These are phyloP conservation scores for Lotmaria passim DNA, from an alignment of 208 protist genomes.

Conservation along the genomic window DNA sequence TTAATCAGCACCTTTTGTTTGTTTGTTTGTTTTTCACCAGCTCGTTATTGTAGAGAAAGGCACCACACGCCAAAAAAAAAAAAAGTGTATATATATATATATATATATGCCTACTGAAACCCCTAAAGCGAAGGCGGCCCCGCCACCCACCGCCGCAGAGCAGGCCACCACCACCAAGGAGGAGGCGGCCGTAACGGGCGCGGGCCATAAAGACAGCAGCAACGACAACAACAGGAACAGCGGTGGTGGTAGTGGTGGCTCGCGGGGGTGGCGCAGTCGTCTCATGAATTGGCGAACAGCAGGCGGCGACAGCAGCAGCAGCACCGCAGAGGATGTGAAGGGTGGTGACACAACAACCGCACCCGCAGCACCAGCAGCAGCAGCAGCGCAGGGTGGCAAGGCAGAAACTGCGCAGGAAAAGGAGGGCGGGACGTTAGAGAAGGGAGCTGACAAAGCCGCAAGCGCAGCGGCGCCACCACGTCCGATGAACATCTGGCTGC, in stretches of 20 bases:
- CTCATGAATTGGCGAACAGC: conserved; percentile 25
- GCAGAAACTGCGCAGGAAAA: neutral
- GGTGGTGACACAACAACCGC: neutral
- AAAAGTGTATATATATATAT: neutral
- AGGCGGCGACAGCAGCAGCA: neutral
- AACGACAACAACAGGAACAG: neutral
- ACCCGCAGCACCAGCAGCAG: no score
- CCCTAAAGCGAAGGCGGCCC: neutral
- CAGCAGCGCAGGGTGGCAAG: neutral
- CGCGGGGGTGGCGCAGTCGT: conserved; percentile 15
- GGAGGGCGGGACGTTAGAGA: neutral
- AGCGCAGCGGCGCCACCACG: neutral
- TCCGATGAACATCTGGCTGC: conserved; percentile 36
- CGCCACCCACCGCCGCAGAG: neutral
- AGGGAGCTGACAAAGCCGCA: neutral
- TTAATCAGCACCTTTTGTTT: no score
- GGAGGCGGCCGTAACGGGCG: neutral
- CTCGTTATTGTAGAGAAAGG: neutral
- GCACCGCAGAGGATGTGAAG: neutral
- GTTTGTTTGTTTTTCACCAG: no score
- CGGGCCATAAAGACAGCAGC: neutral
- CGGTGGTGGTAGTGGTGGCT: conserved; percentile 3
- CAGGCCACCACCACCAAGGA: neutral
- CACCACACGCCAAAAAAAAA: neutral
- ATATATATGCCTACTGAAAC: neutral